Conservation (phyloP, 2,329 filamentous ascomycete genomes). For the Beauveria sp. region DNA sequence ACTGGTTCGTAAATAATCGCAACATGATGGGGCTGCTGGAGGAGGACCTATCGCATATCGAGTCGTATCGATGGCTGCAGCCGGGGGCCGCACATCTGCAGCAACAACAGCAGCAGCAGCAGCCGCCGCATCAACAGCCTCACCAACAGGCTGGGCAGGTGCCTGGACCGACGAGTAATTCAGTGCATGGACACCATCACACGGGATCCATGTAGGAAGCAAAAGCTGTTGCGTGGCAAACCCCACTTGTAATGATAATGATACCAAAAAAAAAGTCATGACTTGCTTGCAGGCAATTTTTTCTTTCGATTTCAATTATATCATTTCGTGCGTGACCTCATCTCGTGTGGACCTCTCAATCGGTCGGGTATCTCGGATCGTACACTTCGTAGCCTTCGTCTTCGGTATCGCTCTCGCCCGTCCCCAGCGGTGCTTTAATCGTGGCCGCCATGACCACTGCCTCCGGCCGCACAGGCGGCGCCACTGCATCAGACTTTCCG, state of each 20-base stretch:
- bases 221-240: background rate
- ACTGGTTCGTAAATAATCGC: conserved; percentile 59
- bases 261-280: conserved; percentile 2
- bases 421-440: conserved; percentile 14
- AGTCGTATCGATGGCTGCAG: conserved; percentile 28
- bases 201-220: conserved; percentile 1
- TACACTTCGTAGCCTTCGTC: conserved; percentile 67
- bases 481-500: conserved; percentile 22
- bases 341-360: conserved; percentile 32
- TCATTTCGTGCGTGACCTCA: background rate
- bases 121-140: background rate
- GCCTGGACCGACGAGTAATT: background rate
- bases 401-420: conserved; percentile 54
- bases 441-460: conserved; percentile 18
- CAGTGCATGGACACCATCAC: conserved; percentile 5
- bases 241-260: conserved; percentile 11
- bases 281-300: background rate
- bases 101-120: background rate
- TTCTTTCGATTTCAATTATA: background rate
- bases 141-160: background rate
- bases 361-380: conserved; percentile 51
- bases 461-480: conserved; percentile 29
- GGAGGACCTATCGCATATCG: conserved; percentile 46
- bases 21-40: conserved; percentile 60
- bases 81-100: conserved; percentile 11